A percentile compares a stretch with the other conserved stretches of the same genome.
Conservation (phyloP, 2,329 filamentous ascomycete species). For the Colletotrichum nymphaeae region DNA sequence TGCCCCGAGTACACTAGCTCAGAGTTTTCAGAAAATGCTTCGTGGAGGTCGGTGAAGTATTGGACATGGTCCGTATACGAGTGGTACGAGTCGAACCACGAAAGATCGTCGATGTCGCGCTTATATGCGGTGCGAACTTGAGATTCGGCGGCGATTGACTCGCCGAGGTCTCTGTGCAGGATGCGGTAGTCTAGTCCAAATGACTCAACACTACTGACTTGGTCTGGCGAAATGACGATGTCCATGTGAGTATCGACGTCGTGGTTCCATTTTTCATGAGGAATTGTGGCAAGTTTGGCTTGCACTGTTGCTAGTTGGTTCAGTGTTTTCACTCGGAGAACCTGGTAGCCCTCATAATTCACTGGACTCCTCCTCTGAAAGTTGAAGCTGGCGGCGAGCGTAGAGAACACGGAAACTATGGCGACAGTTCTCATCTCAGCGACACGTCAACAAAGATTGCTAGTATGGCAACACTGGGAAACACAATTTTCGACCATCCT, state of each 20-base stretch:
- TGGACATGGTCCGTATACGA: slow-evolving; percentile 60
- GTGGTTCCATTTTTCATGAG: slow-evolving; percentile 42
- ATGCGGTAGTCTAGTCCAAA: slow-evolving; percentile 40
- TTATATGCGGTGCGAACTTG: slow-evolving; percentile 15
- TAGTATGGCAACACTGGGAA: neutral
- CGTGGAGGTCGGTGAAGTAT: slow-evolving; percentile 56
- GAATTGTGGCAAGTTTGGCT: slow-evolving; percentile 36
- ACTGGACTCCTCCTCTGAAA: slow-evolving; percentile 35
- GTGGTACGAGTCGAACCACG: slow-evolving; percentile 64
- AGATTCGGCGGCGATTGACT: slow-evolving; percentile 40
- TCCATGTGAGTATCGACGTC: slow-evolving; percentile 39
- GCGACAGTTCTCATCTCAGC: slow-evolving; percentile 14
- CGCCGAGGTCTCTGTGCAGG: slow-evolving; percentile 40
- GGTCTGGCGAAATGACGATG: slow-evolving; percentile 41
- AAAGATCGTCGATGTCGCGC: slow-evolving; percentile 46
- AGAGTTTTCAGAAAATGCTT: slow-evolving; percentile 56
- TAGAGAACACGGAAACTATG: slow-evolving; percentile 1
- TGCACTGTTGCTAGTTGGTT: slow-evolving; percentile 35
- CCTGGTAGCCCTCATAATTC: slow-evolving; percentile 57
- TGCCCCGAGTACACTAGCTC: slow-evolving; percentile 57
- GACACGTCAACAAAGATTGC: no score
- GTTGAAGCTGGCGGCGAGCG: slow-evolving; percentile 12
- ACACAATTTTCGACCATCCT: neutral
- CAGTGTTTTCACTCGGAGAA: slow-evolving; percentile 47
- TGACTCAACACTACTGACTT: slow-evolving; percentile 37